Conservation (phyloP, 2,329 filamentous ascomycete genomes). For the Colletotrichum sp. region DNA sequence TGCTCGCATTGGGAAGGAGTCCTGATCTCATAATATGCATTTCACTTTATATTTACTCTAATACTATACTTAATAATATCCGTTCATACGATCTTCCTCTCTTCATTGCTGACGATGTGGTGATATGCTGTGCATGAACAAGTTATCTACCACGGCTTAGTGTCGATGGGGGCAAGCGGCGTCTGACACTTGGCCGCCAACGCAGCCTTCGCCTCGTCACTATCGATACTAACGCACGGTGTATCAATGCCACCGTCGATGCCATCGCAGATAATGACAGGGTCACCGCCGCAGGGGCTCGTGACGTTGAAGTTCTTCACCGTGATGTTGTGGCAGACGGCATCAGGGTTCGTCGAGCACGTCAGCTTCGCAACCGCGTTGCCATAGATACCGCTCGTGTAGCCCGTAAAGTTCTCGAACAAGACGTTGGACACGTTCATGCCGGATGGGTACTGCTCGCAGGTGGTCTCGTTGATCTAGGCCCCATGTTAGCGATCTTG, state of each 20-base stretch:
- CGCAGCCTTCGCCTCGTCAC: constrained; percentile 1
- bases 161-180: constrained; percentile 3
- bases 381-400: constrained; percentile 60
- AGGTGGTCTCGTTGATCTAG: constrained; percentile 48
- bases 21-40: background rate
- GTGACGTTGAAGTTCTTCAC: constrained; percentile 60
- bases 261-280: constrained; percentile 56
- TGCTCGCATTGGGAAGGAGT: background rate
- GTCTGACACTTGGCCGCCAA: constrained; percentile 15
- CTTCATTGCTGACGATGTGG: background rate
- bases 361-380: constrained; percentile 59
- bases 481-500: background rate
- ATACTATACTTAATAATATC: background rate
- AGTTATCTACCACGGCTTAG: background rate
- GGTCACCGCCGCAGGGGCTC: constrained; percentile 49
- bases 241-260: constrained; percentile 40
- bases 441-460: constrained; percentile 56
- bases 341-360: constrained; percentile 56
- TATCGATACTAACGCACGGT: constrained; percentile 31
- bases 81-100: background rate
- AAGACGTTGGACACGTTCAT: constrained; percentile 65
- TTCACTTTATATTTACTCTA: background rate
- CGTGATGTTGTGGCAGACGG: constrained; percentile 61
- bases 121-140: too few species aligned
- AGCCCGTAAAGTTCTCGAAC: constrained; percentile 64